Percentiles rank a stretch among this genome's conserved stretches.
Conservation (phyloP, 441 rosid genomes). For the Croton setiger region DNA sequence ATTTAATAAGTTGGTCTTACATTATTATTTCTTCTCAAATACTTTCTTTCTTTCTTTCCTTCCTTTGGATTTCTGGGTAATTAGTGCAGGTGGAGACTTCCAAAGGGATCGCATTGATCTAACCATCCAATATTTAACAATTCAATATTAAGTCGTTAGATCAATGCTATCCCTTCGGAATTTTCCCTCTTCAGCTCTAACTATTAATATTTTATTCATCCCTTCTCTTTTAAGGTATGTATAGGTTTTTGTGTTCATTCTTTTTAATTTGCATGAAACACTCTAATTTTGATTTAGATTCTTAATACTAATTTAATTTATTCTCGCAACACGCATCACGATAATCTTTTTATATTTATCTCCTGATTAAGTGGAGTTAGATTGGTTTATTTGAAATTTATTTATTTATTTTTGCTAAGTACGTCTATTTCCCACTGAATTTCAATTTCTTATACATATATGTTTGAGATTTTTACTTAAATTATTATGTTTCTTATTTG, state of each 20-base stretch:
- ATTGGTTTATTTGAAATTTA: too few relatives aligned
- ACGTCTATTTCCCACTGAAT: too few relatives aligned
- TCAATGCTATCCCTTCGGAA: slow-evolving; percentile 68
- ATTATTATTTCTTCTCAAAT: neutral
- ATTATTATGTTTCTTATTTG: too few relatives aligned
- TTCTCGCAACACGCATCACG: too few relatives aligned
- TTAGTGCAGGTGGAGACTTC: slow-evolving; percentile 54
- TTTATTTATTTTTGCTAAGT: too few relatives aligned
- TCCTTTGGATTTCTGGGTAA: neutral
- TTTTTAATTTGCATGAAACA: neutral
- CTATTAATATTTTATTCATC: neutral
- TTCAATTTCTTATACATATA: too few relatives aligned
- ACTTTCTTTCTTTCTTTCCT: neutral
- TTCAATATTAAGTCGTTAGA: slow-evolving; percentile 25
- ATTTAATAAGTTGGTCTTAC: neutral
- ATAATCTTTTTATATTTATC: too few relatives aligned
- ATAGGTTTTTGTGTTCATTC: neutral
- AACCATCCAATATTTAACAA: slow-evolving; percentile 8
- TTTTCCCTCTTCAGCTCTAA: slow-evolving; percentile 44
- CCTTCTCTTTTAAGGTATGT: slow-evolving; percentile 19
- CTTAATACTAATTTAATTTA: neutral
- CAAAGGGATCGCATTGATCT: slow-evolving; percentile 84
- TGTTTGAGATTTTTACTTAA: too few relatives aligned
- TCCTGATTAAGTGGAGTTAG: too few relatives aligned
- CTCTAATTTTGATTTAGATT: neutral